Evolutionary conservation across 192 early-diverging fungal species (phyloP).

Genomic region (Linderina pennispora): DNA sequence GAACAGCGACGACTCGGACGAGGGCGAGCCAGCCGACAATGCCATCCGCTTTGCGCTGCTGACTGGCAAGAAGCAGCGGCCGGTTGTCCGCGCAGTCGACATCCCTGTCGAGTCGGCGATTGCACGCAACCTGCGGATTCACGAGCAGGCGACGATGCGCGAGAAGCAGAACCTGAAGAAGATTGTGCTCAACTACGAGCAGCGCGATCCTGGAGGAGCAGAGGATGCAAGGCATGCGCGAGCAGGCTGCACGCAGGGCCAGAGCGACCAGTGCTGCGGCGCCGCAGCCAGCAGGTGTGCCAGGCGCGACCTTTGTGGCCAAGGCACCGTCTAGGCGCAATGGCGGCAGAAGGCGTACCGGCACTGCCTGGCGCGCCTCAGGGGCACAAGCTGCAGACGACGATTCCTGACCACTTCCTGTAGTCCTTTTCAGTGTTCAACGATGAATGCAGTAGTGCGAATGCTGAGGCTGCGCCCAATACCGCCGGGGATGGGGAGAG

Average conservation of each 20-base stretch:
- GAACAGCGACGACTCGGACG: not conserved
- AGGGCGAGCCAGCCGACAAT: slow-evolving; percentile 4
- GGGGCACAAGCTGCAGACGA: not conserved
- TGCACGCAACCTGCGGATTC: slow-evolving; percentile 71
- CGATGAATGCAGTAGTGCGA: too few relatives aligned
- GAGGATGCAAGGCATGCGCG: slow-evolving; percentile 9
- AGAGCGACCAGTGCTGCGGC: not conserved
- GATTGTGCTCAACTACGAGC: slow-evolving; percentile 86
- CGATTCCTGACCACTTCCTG: slow-evolving; percentile 11
- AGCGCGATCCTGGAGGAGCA: slow-evolving; percentile 40
- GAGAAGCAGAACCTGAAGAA: slow-evolving; percentile 88
- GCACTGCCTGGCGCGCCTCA: not conserved
- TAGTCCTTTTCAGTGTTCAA: too few relatives aligned
- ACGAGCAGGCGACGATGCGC: slow-evolving; percentile 81
- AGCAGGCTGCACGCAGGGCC: slow-evolving; percentile 7
- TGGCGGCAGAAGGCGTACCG: slow-evolving; percentile 4
- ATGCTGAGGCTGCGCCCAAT: too few relatives aligned
- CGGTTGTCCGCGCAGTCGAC: slow-evolving; percentile 24
- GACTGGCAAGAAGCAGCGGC: slow-evolving; percentile 40
- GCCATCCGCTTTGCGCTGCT: slow-evolving; percentile 38
- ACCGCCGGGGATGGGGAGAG: too few relatives aligned
- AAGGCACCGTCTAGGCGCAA: slow-evolving; percentile 3
- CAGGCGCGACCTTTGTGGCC: slow-evolving; percentile 21
- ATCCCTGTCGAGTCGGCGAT: slow-evolving; percentile 63
- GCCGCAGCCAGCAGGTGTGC: slow-evolving; percentile 2